Conservation (phyloP, 345 rosid genomes). For the Eucalyptus erythrocorys region DNA sequence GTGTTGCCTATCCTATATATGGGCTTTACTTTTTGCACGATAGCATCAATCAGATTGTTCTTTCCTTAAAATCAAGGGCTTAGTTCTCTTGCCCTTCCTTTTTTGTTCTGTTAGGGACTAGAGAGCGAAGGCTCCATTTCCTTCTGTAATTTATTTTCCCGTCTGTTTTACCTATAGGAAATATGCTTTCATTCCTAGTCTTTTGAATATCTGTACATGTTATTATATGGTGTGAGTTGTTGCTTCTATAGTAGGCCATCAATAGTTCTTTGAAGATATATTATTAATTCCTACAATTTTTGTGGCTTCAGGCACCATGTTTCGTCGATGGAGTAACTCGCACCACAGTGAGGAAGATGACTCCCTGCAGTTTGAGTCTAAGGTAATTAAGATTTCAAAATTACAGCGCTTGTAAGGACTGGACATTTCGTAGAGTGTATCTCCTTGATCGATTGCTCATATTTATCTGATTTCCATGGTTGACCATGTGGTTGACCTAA, state of each 20-base stretch:
- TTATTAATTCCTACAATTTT: background rate
- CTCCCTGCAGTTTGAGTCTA: slow-evolving; percentile 24
- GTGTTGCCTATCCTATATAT: background rate
- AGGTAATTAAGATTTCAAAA: slow-evolving; percentile 26
- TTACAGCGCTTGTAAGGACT: background rate
- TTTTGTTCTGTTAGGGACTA: background rate
- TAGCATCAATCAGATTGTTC: background rate
- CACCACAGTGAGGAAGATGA: slow-evolving; percentile 42
- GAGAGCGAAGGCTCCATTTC: background rate
- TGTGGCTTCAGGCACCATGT: slow-evolving; percentile 31
- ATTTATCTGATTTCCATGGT: background rate
- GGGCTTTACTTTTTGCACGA: background rate
- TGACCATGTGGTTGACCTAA: background rate
- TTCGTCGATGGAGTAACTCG: slow-evolving; percentile 42
- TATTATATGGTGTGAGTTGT: background rate
- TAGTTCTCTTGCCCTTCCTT: background rate
- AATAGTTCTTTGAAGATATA: background rate
- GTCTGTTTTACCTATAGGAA: background rate
- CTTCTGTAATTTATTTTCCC: background rate
- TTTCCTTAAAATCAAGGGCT: background rate
- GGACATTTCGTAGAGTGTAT: background rate
- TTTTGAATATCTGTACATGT: background rate
- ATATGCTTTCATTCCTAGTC: background rate
- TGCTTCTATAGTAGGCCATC: background rate
- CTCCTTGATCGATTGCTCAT: background rate